Percentiles rank a stretch among this genome's conserved stretches.
phyloP scores from a whole-genome alignment of 1,139 yeast species.

The Yamadazyma dendronema region DNA sequence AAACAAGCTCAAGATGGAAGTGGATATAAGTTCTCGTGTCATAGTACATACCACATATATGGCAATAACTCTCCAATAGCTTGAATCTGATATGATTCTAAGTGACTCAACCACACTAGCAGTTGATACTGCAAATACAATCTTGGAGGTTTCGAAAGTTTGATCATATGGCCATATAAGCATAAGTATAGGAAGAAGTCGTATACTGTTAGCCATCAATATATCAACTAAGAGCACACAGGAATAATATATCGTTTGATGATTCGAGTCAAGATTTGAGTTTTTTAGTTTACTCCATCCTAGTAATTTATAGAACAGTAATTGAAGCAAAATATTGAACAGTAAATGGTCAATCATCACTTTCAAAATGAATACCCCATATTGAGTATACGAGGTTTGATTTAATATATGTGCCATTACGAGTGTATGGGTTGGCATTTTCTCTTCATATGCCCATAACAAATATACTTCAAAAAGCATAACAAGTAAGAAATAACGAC shows the following conservation, averaged over 20 bases:
- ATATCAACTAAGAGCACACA: constrained; percentile 63
- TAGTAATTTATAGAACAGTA: constrained; percentile 29
- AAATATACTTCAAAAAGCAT: constrained; percentile 87
- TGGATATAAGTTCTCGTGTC: constrained; percentile 5
- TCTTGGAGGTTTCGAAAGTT: constrained; percentile 58
- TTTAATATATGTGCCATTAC: constrained; percentile 34
- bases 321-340: constrained; percentile 52
- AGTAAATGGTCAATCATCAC: constrained; percentile 59
- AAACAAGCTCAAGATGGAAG: background rate
- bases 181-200: constrained; percentile 89
- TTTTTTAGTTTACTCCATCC: constrained; percentile 31
- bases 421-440: constrained; percentile 32
- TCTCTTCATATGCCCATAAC: constrained; percentile 90
- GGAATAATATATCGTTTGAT: constrained; percentile 24
- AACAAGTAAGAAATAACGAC: constrained; percentile 61
- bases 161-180: constrained; percentile 92
- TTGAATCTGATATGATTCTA: constrained; percentile 42
- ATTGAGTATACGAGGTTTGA: constrained; percentile 56
- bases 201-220: constrained; percentile 72
- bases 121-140: constrained; percentile 62
- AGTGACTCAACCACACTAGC: constrained; percentile 68
- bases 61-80: constrained; percentile 9
- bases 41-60: constrained; percentile 7
- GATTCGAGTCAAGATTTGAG: constrained; percentile 16
- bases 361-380: constrained; percentile 60